Percentiles rank a stretch among this genome's conserved stretches.
These are phyloP conservation scores for Wickerhamomyces bisporus DNA, from an alignment of 805 yeast species.

Conservation along the genomic window DNA sequence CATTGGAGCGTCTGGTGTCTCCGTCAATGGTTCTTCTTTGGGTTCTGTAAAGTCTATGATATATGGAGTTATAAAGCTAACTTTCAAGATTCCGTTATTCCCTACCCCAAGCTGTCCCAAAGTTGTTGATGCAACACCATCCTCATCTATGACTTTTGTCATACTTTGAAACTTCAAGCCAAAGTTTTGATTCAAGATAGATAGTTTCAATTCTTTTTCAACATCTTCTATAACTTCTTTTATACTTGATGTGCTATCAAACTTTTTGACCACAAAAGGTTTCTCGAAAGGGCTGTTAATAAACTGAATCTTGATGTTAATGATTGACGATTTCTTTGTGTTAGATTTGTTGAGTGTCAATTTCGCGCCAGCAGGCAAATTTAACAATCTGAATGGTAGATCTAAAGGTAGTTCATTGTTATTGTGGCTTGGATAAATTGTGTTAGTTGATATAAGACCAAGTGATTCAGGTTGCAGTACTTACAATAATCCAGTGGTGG, in stretches of 20 bases:
- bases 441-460: background rate
- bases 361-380: constrained; percentile 41
- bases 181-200: constrained; percentile 12
- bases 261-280: constrained; percentile 22
- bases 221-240: constrained; percentile 12
- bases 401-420: constrained; percentile 30
- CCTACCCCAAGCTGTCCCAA: constrained; percentile 20
- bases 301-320: constrained; percentile 29
- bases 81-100: constrained; percentile 21
- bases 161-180: constrained; percentile 19
- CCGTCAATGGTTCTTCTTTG: background rate
- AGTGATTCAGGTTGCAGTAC: too few relatives aligned
- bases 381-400: constrained; percentile 38
- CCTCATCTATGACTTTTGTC: constrained; percentile 13
- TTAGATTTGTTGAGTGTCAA: constrained; percentile 24
- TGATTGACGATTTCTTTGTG: constrained; percentile 4
- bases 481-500: constrained; percentile 21
- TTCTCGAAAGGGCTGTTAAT: constrained; percentile 21
- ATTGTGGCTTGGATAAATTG: constrained; percentile 24
- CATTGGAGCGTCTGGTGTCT: constrained; percentile 1
- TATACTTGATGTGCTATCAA: constrained; percentile 12
- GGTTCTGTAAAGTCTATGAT: background rate
- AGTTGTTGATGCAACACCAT: constrained; percentile 5
- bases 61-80: constrained; percentile 8
- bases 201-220: constrained; percentile 13